phyloP scores from a whole-genome alignment of 1,139 yeast species.

The Yamadazyma epiphylla region DNA sequence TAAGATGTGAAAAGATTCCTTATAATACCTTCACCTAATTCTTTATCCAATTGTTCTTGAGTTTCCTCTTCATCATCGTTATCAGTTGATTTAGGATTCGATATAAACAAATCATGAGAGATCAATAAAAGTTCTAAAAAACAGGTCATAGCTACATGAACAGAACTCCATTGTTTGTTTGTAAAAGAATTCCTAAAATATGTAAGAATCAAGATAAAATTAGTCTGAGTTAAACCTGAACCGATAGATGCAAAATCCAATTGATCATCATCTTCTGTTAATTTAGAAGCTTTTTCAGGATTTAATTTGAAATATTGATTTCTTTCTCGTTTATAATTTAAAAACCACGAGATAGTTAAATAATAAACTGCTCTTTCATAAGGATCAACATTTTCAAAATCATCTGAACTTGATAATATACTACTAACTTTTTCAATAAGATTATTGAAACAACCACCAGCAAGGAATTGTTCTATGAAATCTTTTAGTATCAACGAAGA shows the following conservation, averaged over 20 bases:
- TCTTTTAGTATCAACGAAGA: conserved; percentile 38
- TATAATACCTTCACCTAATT: conserved; percentile 46
- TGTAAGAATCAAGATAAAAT: conserved; percentile 57
- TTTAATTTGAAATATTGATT: conserved; percentile 19
- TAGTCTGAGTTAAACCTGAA: conserved; percentile 61
- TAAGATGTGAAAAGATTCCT: conserved; percentile 59
- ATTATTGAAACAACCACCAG: conserved; percentile 75
- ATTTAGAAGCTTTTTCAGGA: conserved; percentile 12
- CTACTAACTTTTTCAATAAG: conserved; percentile 52
- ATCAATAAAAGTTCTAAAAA: conserved; percentile 62
- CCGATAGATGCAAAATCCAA: conserved; percentile 62
- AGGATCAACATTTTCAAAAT: conserved; percentile 34
- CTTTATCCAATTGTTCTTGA: conserved; percentile 45
- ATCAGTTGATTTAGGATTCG: conserved; percentile 19
- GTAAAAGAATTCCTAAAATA: conserved; percentile 53
- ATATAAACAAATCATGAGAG: conserved; percentile 44
- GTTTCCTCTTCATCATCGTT: conserved; percentile 31
- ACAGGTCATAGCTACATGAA: conserved; percentile 70
- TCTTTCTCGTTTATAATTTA: conserved; percentile 31
- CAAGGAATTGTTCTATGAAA: conserved; percentile 49
- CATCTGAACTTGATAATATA: conserved; percentile 33
- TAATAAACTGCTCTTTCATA: conserved; percentile 49
- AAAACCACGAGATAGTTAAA: conserved; percentile 70
- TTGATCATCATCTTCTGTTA: conserved; percentile 17
- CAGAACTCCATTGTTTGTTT: conserved; percentile 49